Base-by-base conservation (phyloP, 257 asterid genomes). In the Nicotiana tomentosiformis region DNA sequence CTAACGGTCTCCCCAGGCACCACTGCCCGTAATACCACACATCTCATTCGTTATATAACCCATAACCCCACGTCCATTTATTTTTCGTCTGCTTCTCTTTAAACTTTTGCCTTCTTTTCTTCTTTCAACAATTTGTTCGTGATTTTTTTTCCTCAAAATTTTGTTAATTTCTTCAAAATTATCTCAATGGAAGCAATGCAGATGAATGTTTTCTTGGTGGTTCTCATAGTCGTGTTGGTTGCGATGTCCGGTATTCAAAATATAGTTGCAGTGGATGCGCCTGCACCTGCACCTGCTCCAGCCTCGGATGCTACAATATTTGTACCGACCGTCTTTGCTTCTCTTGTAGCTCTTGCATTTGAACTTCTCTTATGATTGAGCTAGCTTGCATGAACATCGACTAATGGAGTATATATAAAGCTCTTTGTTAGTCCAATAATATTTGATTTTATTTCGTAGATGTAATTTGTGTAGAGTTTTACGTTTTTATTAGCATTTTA, bases 141-240 rank as follows among this genome's bases (percentile, higher is more conserved):
- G n/a, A 29, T 10, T 39, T 11, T 10, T 55, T 15, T 20, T 30
- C 33, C 46, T 58, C 15, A 39, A 68, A 46, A 81, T 4, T 4
- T 10, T 23, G 11, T 74, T 32, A 51, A 12, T 18, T 10, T 7
- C 10, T 78, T 26, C 0, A 7, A 85, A 23, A 14, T 7, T 30
- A 18, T 3, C 11, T 7, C 57, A 80, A 92, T 90, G 94, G 94
- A 85, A 77, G 92, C 92, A 46, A 81, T 86, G 93, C 88, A 86
- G 87, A 88, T 88, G 88, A 91, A 90, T 82, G 66, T 76, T 2
- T 43, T 88, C 30, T 10, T 89, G 62, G 83, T 85, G 5, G 89
- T 86, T 0, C 64, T 85, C 5, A 62, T 88, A 82, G 66, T 88
- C 46, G 86, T 90, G 83, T 6, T 87, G 83, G 57, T 89, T 61